Base-by-base conservation (phyloP, 2,329 filamentous ascomycete species). In the Ophiostoma populinum region DNA sequence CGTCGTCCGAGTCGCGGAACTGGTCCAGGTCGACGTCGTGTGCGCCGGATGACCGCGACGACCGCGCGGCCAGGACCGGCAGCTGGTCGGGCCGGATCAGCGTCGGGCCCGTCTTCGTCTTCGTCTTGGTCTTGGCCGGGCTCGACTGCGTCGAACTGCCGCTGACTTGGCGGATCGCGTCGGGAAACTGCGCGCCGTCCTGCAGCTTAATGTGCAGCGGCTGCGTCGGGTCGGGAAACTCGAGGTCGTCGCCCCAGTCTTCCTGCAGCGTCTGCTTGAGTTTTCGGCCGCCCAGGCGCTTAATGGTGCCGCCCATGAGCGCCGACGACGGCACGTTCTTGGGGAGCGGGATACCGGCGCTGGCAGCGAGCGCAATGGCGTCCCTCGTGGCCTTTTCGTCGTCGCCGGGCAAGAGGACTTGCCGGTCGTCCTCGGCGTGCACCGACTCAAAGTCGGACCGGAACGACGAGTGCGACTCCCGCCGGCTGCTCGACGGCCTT, bases 311-410 rank as follows among this genome's bases (percentile, higher is more conserved):
- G 35, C 87, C 87, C 52, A 90, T 70, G 27, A 98, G 62, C 20
- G 90, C 90, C 15, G 87, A 93, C 20, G 80, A 73, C 1, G 87
- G 85, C 21, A 95, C 74, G 51, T 86, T 86, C 34, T 71, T 63
- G 19, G 90, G 90, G 37, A 95, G 72, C 6, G 90, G 87, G 43
- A 98, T 93, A 45, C 90, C 90, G 18, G 85, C 86, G 51, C 75
- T 76, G 49, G 83, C 80, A 22, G 86, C 87, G 6, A 83, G 80
- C 17, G 80, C 72, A 47, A 98, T 87, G 40, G 90, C 86, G 51
- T 92, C 80, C 46, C 76, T 60, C 8, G 80, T 92, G 1, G 82
- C 82, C 43, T 72, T 68, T 48, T 92, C 81, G 52, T 94, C 86
- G 51, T 90, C 80, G 32, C 77, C 80, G 3, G 82, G 75, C 20